Evolutionary conservation across 768 basidiomycete genomes (phyloP), one percentile per base, ranked within the genome.

Genomic region (Crucibulum laeve): DNA sequence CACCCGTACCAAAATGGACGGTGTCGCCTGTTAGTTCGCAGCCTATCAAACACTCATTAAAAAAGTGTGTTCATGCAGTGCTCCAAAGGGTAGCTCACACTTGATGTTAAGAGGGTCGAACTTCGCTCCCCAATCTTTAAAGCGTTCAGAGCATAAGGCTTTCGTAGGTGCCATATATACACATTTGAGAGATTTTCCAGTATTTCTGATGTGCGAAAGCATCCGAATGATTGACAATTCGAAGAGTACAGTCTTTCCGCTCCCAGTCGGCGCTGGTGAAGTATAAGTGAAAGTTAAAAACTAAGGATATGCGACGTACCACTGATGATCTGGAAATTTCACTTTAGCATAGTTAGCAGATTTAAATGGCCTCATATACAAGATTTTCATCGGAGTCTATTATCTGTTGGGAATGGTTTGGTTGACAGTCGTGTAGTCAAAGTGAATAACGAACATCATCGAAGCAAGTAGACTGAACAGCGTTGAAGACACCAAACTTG

Each of bases 111-210:
- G 65, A 5, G 75, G 69, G 41, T 77, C 76, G 50, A 96, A 92
- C 59, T 94, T 94, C 3, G 65, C 58, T 1, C 71, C 67, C 95
- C 96, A 99, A 54, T 97, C 95, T 41, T 72, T 73, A 47, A 73
- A 76, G 48, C 87, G 79, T 65, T 99, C 94, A 0, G 82, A 73
- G 52, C 95, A 98, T 3, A 98, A 67, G 0, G 93, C 91, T 90
- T 94, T 95, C 1, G 91, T 94, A 0, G 93, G 94, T 1, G 93
- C 89, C 53, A 99, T 82, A 57, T 99, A 99, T 13, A 99, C 80
- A 49, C 85, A 87, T 65, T 89, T 91, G 2, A 61, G 53, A n/a
- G 59, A 48, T 21, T 65, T 58, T 21, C 59, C 61, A 8, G 50
- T 57, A 22, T 60, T 59, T 39, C 62, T 54, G 5, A 68, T 63